phyloP scores from a whole-genome alignment of 768 basidiomycete species.

The Collybia nuda region DNA sequence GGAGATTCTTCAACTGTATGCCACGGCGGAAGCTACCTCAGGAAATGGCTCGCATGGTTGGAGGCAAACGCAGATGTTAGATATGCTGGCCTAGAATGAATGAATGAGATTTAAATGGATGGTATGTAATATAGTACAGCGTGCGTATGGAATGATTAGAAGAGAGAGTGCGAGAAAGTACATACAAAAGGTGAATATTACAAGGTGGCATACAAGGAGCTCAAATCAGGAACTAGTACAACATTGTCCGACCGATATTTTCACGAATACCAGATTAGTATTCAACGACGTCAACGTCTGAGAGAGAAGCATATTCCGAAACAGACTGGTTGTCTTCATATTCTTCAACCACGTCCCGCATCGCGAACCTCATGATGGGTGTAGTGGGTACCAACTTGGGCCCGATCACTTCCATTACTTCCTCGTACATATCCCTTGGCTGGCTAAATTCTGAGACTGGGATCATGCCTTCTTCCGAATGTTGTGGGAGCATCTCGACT shows the following conservation, averaged over 20 bases:
- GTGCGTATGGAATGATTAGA: too few species aligned
- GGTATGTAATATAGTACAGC: too few species aligned
- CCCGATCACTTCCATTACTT: slow-evolving; percentile 60
- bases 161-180: too few species aligned
- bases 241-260: neutral
- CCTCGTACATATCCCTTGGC: slow-evolving; percentile 45
- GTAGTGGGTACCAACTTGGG: slow-evolving; percentile 77
- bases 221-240: too few species aligned
- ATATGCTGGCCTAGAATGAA: slow-evolving; percentile 68
- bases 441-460: slow-evolving; percentile 33
- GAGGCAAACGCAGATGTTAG: slow-evolving; percentile 89
- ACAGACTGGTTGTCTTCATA: slow-evolving; percentile 75
- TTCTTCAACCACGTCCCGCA: slow-evolving; percentile 81
- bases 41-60: slow-evolving; percentile 89
- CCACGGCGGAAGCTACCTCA: slow-evolving; percentile 82
- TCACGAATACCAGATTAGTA: too few species aligned
- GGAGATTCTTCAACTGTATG: slow-evolving; percentile 92
- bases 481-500: slow-evolving; percentile 28
- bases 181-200: neutral
- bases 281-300: slow-evolving; percentile 57
- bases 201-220: neutral
- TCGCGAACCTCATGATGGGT: slow-evolving; percentile 82
- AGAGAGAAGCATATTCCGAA: slow-evolving; percentile 78
- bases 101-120: too few species aligned
- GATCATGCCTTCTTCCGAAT: slow-evolving; percentile 27